Evolutionary conservation across 768 basidiomycete genomes (phyloP).

Genomic region (Auriscalpium vulgare): DNA sequence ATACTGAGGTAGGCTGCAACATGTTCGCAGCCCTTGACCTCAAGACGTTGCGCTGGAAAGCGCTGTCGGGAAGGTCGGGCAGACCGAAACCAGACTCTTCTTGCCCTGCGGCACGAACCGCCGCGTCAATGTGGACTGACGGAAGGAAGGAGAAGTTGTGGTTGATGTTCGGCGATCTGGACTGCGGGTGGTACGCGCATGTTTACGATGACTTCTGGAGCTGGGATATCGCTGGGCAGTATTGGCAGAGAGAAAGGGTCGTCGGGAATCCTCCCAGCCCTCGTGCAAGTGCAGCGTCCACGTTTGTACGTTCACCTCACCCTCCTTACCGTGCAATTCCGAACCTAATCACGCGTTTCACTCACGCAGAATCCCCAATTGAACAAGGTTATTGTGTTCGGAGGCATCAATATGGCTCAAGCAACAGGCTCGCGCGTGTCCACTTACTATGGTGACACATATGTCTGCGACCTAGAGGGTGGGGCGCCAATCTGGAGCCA

Average conservation of each 20-base stretch:
- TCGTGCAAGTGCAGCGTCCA: slow-evolving; percentile 21
- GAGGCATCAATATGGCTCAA: slow-evolving; percentile 25
- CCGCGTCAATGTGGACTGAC: slow-evolving; percentile 25
- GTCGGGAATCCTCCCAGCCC: slow-evolving; percentile 23
- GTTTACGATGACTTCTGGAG: slow-evolving; percentile 27
- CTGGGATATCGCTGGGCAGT: slow-evolving; percentile 19
- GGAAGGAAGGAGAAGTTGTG: slow-evolving; percentile 22
- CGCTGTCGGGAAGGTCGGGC: neutral
- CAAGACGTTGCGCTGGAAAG: neutral
- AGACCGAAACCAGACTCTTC: neutral
- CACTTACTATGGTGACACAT: slow-evolving; percentile 32
- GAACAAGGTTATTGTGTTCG: slow-evolving; percentile 27
- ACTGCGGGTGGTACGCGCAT: slow-evolving; percentile 15
- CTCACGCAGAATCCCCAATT: slow-evolving; percentile 23
- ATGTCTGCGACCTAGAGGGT: slow-evolving; percentile 22
- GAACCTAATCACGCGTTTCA: neutral
- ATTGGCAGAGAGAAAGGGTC: slow-evolving; percentile 24
- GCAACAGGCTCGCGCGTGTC: neutral
- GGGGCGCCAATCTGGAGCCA: slow-evolving; percentile 24
- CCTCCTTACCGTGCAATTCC: too few species aligned
- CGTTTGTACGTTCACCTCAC: neutral
- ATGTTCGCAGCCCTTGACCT: neutral
- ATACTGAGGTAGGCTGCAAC: neutral
- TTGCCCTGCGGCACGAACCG: slow-evolving; percentile 27
- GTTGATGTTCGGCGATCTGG: slow-evolving; percentile 13